Base-by-base conservation (phyloP, 2,329 filamentous ascomycete genomes). In the Cytospora piceicola region DNA sequence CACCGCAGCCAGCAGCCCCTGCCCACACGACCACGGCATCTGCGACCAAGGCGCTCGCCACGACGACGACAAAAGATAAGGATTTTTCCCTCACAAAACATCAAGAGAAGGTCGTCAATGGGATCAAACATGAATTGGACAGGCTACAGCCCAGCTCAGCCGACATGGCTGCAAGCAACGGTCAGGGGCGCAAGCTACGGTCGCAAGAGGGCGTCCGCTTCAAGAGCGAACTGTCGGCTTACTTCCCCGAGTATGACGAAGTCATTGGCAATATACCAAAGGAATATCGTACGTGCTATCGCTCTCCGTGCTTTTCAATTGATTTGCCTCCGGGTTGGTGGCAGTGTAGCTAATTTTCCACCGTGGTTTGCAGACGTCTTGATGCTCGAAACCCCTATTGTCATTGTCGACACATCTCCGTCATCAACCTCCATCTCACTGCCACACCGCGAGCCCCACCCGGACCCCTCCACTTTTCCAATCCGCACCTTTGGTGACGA, bases 191-290 rank as follows among this genome's bases (percentile, higher is more conserved):
- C 73, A 94, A 93, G 75, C 81, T 97, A 75, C 87, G 94, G 69
- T 96, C 93, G 61, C 91, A 96, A 73, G 93, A 96, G 72, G 91
- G 90, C 14, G 90, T 90, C 60, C 85, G 92, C 71, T 90, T 93
- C 79, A 97, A 96, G 83, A 97, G 93, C 78, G 94, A 97, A 74
- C 83, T 98, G 68, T 90, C 93, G 46, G 86, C 88, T 57, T 98
- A 97, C 79, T 97, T 98, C 74, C 89, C 91, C 61, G 94, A 96
- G 73, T 98, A 97, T 77, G 94, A 97, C 77, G 92, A 96, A 75
- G 87, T 97, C 70, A 93, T 98, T 78, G 93, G 92, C 68, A 92
- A 96, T 74, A 89, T 92, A 69, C 87, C 89, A 49, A 90, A 90
- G 72, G 90, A 94, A 77, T 83, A 90, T 71, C 90, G 93, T 94